Base-by-base conservation (phyloP, 768 basidiomycete genomes). In the Trametes cingulata region DNA sequence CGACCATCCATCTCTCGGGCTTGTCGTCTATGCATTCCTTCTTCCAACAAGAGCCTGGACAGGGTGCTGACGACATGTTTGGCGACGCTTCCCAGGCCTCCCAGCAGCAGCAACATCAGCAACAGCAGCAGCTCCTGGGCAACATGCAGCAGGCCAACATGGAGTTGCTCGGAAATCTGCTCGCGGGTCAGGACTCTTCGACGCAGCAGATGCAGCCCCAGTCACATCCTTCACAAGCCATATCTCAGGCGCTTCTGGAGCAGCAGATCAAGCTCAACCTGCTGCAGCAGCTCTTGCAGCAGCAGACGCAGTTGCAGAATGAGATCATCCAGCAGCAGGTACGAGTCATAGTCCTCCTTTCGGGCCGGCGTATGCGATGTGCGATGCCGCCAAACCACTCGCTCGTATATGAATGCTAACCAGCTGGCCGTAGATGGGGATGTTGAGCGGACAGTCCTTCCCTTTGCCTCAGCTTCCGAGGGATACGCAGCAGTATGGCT, bases 291-390 rank as follows among this genome's bases (percentile, higher is more conserved):
- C 77, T 90, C 9, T 77, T 93, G 2, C 91, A 88, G 63, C 86
- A 89, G 71, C 77, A 90, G 13, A 89, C 88, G 68, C 85, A 90
- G 70, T 77, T 88, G 13, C 90, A 95, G 69, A 86, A 86, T 58
- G 88, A 92, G 77, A 90, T 93, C 60, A 90, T 93, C 60, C 92
- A 94, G 68, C 92, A 94, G 70, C 93, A 94, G 86, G 93, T 88
- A 27, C 35, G 58, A 46, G n/a, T 37, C 19, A 13, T 51, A 9
- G 54, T 12, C 20, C 15, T 37, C 52, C 9, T 51, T 22, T 58
- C 41, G n/a, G 19, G 42, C 43, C 39, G 14, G 36, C 12, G 24
- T n/a, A 14, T 19, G 9, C 20, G 45, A 45, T 2, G 33, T 20
- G 35, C 22, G 35, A 24, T 35, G 15, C n/a, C n/a, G n/a, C n/a